phyloP scores from a whole-genome alignment of 768 basidiomycete species.

The Xerocomus spinulosus region DNA sequence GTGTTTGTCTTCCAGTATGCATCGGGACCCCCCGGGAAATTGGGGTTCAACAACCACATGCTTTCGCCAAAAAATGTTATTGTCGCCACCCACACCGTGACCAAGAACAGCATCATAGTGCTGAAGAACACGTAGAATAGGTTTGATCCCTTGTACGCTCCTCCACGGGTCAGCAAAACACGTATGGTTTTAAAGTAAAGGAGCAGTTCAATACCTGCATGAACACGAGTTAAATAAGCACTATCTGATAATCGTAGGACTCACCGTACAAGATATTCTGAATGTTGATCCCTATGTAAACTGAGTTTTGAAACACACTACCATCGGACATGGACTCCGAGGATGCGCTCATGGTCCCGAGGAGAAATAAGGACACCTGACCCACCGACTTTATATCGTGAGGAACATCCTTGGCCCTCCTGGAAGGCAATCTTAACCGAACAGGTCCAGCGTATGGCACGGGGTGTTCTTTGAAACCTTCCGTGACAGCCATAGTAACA shows the following conservation, averaged over 20 bases:
- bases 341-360: neutral
- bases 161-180: slow-evolving; percentile 2
- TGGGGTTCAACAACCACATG: slow-evolving; percentile 34
- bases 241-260: neutral
- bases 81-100: slow-evolving; percentile 28
- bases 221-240: neutral
- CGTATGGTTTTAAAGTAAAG: slow-evolving; percentile 25
- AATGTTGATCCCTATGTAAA: slow-evolving; percentile 15
- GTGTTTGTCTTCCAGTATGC: slow-evolving; percentile 27
- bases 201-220: slow-evolving; percentile 19
- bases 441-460: neutral
- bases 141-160: slow-evolving; percentile 6
- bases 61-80: slow-evolving; percentile 23
- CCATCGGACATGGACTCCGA: neutral
- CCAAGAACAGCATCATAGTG: slow-evolving; percentile 22
- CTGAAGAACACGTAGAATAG: slow-evolving; percentile 25
- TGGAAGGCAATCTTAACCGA: neutral
- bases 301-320: slow-evolving; percentile 7
- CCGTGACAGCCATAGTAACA: neutral
- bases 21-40: slow-evolving; percentile 34
- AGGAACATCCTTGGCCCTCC: neutral
- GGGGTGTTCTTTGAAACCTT: neutral
- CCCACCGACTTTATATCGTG: slow-evolving; percentile 4
- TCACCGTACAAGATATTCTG: slow-evolving; percentile 24
- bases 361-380: neutral